Base-by-base conservation (phyloP, 169 alveolate species). In the Plasmodium vivax region DNA sequence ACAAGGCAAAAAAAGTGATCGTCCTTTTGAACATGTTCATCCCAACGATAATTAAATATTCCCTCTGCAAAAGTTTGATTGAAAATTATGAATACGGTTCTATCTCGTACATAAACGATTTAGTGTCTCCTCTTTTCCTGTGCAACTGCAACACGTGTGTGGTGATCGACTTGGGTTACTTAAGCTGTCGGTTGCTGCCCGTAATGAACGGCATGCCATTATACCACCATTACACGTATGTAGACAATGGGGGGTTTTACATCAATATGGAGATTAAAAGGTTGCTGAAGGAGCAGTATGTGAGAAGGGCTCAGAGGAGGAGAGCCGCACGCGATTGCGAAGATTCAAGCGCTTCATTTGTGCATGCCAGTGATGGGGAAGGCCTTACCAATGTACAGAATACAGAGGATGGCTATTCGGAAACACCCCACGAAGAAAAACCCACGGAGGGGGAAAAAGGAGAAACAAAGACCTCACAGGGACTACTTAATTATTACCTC, bases 71-170 rank as follows among this genome's bases (percentile, higher is more conserved):
- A 81, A 19, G 84, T 90, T 82, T 90, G 34, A 81, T 90, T 27
- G 92, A 80, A 71, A 90, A 90, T 79, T 41, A 41, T 32, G 91
- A 90, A 56, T 62, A 81, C 54, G n/a, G 83, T 23, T 90, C 92
- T 1, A 90, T 90, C 45, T 90, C 94, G 7, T 90, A 90, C 51
- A 74, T 90, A 30, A 90, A 90, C 34, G 94, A 90, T 41, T 81
- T 90, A 81, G 68, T 90, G 82, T 90, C 94, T 1, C 94, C 94
- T 7, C 74, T 90, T 58, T 90, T 58, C 56, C 32, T 90, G 73
- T 90, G 92, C 56, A 90, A 90, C 80, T 90, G 91, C 51, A 90
- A 90, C 36, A 90, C 94, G 4, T 90, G 94, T 90, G 77, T 90
- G 12, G 94, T 90, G 5, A 8, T 90, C 34, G 94, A 90, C 54